phyloP scores from a whole-genome alignment of 164 flowering plant species.

The Vitis amurensis region DNA sequence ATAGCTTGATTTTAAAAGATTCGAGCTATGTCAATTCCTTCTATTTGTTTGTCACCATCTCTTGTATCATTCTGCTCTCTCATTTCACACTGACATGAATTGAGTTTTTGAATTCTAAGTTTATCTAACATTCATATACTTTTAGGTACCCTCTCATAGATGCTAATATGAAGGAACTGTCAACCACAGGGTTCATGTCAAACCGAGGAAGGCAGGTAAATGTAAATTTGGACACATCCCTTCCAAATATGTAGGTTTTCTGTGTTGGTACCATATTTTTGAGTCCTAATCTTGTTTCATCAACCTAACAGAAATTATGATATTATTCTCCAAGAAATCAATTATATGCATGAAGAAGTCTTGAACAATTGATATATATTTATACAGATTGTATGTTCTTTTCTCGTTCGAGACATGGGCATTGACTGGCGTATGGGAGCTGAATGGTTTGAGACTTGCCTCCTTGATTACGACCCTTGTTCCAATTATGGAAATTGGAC shows the following conservation, averaged over 20 bases:
- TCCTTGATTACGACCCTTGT: constrained; percentile 94
- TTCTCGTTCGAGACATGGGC: constrained; percentile 98
- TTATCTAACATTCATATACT: neutral
- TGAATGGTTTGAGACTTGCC: constrained; percentile 97
- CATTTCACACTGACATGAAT: neutral
- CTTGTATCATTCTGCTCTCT: neutral
- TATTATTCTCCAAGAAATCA: no score
- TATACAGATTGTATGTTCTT: constrained; percentile 87
- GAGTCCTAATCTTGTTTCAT: no score
- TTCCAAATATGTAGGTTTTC: no score
- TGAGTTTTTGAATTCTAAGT: neutral
- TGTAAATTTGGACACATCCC: neutral
- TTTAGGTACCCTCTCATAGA: constrained; percentile 90
- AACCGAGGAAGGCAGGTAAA: constrained; percentile 93
- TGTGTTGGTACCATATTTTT: no score
- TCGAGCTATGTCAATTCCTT: no score
- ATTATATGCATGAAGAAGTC: no score
- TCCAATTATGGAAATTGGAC: constrained; percentile 99
- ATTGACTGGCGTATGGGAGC: constrained; percentile 99
- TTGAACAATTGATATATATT: neutral
- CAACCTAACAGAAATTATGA: no score
- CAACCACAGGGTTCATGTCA: constrained; percentile 90
- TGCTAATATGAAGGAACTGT: constrained; percentile 89
- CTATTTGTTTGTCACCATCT: neutral
- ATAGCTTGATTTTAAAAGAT: no score